phyloP scores from a whole-genome alignment of 345 rosid genomes.

The Populus nigra region DNA sequence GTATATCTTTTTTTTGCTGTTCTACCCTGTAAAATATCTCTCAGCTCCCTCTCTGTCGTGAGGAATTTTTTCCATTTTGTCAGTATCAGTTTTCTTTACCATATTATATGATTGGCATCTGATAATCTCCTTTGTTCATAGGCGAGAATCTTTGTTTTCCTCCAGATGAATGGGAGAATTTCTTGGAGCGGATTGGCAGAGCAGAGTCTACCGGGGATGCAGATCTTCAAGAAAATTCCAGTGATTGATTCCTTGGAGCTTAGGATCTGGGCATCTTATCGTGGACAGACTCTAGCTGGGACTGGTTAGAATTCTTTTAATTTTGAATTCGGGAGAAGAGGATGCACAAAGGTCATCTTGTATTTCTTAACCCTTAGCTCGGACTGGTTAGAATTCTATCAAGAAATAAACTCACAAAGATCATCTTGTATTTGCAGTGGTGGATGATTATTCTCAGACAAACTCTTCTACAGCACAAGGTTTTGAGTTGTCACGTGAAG shows the following conservation, averaged over 20 bases:
- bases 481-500: constrained; percentile 71
- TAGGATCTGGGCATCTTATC: constrained; percentile 96
- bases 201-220: constrained; percentile 61
- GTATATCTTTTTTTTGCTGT: constrained; percentile 33
- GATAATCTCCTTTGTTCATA: constrained; percentile 7
- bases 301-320: constrained; percentile 52
- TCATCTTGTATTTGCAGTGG: constrained; percentile 36
- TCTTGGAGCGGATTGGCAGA: constrained; percentile 84
- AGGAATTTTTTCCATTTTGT: neutral
- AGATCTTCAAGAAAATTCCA: constrained; percentile 75
- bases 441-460: constrained; percentile 48
- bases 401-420: constrained; percentile 18
- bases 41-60: neutral
- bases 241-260: constrained; percentile 90
- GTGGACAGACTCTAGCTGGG: constrained; percentile 95
- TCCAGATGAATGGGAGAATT: constrained; percentile 98
- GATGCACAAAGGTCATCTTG: too few relatives aligned
- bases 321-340: neutral
- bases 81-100: neutral
- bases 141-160: neutral
- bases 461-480: constrained; percentile 53
- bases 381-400: neutral
- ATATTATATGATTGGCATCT: neutral
- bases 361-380: too few relatives aligned
- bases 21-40: neutral